These are phyloP conservation scores for Arachnomyces sp. DNA, from an alignment of 2,329 filamentous ascomycete genomes.

Conservation along the genomic window DNA sequence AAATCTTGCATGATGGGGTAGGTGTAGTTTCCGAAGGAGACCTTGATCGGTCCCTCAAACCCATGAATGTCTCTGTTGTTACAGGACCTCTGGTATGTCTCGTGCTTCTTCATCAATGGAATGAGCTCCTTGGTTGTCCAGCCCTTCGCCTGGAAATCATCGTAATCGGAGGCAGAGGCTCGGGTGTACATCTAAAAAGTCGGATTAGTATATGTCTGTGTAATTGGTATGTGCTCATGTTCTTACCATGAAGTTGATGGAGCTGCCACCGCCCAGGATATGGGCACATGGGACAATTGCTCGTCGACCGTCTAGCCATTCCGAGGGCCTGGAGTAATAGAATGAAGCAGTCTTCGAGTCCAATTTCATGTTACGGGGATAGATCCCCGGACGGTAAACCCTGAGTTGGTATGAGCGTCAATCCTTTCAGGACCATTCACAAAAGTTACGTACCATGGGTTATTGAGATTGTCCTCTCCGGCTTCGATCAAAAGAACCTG, in stretches of 20 bases:
- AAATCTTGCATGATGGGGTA: conserved; percentile 80
- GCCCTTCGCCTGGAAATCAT: conserved; percentile 73
- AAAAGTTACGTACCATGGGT: conserved; percentile 49
- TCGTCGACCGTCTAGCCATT: conserved; percentile 62
- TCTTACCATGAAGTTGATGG: conserved; percentile 67
- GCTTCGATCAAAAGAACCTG: conserved; percentile 64
- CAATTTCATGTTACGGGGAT: conserved; percentile 70
- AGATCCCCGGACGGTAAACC: conserved; percentile 69
- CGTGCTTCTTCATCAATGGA: conserved; percentile 72
- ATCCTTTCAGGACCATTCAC: neutral
- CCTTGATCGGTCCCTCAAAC: conserved; percentile 73
- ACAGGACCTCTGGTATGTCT: conserved; percentile 64
- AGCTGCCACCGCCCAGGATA: conserved; percentile 63
- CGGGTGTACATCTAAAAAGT: conserved; percentile 59
- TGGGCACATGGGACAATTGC: conserved; percentile 70
- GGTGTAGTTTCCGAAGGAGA: conserved; percentile 72
- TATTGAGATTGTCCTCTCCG: conserved; percentile 67
- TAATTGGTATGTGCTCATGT: neutral
- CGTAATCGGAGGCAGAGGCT: conserved; percentile 64
- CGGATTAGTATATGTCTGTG: conserved; percentile 6
- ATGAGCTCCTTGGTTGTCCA: conserved; percentile 70
- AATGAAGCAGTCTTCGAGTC: conserved; percentile 77
- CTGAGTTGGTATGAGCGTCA: conserved; percentile 22
- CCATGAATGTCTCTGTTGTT: conserved; percentile 61
- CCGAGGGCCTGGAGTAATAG: conserved; percentile 68